These are phyloP conservation scores for Globisporangium parvum DNA, from an alignment of 352 stramenopile genomes.

Conservation along the genomic window DNA sequence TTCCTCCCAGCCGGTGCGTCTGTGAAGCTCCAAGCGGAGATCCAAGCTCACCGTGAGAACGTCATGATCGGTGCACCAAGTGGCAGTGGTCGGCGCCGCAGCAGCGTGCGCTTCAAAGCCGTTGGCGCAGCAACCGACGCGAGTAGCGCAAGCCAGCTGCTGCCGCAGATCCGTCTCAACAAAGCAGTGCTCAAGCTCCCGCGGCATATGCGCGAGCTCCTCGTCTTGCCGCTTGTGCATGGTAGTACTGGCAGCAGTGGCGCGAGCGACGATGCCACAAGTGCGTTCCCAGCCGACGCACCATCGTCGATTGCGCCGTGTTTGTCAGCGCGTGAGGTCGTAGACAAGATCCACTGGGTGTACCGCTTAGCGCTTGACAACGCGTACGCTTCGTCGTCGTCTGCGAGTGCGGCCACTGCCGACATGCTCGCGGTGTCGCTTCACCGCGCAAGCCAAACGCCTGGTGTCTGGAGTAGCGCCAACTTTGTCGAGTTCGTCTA, in stretches of 20 bases:
- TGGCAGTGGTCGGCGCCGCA: conserved; percentile 23
- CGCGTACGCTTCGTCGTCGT: conserved; percentile 1
- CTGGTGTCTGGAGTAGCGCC: conserved; percentile 19
- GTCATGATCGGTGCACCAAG: background rate
- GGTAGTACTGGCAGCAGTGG: background rate
- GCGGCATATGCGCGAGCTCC: conserved; percentile 23
- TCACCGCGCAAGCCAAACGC: background rate
- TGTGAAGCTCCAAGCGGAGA: conserved; percentile 4
- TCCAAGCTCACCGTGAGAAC: conserved; percentile 1
- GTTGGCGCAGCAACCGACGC: background rate
- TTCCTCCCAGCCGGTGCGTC: conserved; percentile 14
- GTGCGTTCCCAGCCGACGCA: conserved; percentile 12
- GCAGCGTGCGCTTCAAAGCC: conserved; percentile 12
- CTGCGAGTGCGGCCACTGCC: background rate
- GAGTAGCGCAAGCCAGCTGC: background rate
- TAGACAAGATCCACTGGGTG: conserved; percentile 27
- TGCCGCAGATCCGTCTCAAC: conserved; percentile 22
- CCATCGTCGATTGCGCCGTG: conserved; percentile 17
- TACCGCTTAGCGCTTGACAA: conserved; percentile 21
- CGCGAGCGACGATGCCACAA: conserved; percentile 4
- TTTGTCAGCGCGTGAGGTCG: conserved; percentile 26
- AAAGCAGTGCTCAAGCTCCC: conserved; percentile 29
- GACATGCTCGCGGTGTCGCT: conserved; percentile 8
- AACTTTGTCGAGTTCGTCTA: conserved; percentile 30
- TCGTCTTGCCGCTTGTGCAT: conserved; percentile 17